Conservation (phyloP, 139 green algal species). For the Pycnococcus provasolii region DNA sequence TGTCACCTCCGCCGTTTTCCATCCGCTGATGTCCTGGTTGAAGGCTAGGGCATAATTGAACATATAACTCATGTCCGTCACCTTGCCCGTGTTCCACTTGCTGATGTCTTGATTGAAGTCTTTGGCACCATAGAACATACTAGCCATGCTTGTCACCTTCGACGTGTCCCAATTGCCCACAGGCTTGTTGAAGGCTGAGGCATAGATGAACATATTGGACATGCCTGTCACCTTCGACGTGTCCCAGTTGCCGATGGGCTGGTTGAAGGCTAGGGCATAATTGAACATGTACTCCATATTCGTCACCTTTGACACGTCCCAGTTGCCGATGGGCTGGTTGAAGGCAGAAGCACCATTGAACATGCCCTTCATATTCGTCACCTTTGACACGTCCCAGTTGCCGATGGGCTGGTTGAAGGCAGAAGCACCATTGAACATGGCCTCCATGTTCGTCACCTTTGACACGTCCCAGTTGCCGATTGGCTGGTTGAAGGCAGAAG, state of each 20-base stretch:
- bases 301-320: background rate
- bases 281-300: background rate
- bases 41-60: background rate
- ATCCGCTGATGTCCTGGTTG: background rate
- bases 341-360: background rate
- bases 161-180: background rate
- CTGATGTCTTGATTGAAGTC: background rate
- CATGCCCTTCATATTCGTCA: slow-evolving; percentile 16
- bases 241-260: slow-evolving; percentile 13
- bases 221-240: slow-evolving; percentile 2
- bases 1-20: background rate
- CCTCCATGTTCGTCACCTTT: slow-evolving; percentile 7
- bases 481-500: slow-evolving; percentile 19
- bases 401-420: slow-evolving; percentile 11
- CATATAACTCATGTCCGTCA: slow-evolving; percentile 13
- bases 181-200: slow-evolving; percentile 11
- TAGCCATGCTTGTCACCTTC: slow-evolving; percentile 13
- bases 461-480: slow-evolving; percentile 11
- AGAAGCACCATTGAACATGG: slow-evolving; percentile 17
- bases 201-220: slow-evolving; percentile 19
- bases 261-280: slow-evolving; percentile 1
- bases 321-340: background rate
- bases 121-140: slow-evolving; percentile 5
- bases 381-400: background rate
- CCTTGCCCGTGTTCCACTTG: slow-evolving; percentile 3